phyloP scores from a whole-genome alignment of 371 early-diverging fungal species.

The Amoeboaphelidium protococcarum region DNA sequence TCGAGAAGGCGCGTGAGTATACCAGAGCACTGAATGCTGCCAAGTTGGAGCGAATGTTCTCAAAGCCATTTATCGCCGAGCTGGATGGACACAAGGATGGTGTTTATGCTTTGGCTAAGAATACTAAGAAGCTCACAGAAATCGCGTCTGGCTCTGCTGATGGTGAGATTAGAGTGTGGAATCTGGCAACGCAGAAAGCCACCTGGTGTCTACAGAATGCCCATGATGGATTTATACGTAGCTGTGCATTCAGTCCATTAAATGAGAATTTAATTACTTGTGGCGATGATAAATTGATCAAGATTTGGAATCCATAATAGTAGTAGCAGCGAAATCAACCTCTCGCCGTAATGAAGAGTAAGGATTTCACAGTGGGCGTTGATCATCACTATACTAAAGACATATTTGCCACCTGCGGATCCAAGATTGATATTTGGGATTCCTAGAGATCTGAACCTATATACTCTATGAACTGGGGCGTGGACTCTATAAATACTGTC shows the following conservation, averaged over 20 bases:
- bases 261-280: constrained; percentile 45
- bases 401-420: constrained; percentile 60
- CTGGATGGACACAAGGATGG: constrained; percentile 85
- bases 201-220: constrained; percentile 36
- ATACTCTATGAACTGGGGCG: constrained; percentile 60
- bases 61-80: constrained; percentile 89
- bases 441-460: constrained; percentile 50
- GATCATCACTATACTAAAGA: constrained; percentile 56
- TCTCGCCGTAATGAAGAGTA: not conserved
- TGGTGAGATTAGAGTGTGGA: constrained; percentile 74
- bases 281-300: constrained; percentile 61
- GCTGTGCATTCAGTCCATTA: constrained; percentile 33
- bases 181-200: constrained; percentile 27
- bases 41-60: constrained; percentile 89
- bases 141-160: constrained; percentile 77
- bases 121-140: constrained; percentile 46
- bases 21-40: constrained; percentile 82
- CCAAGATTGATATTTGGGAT: constrained; percentile 75
- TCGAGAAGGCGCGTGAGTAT: constrained; percentile 89
- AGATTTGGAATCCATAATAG: constrained; percentile 38
- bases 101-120: constrained; percentile 79
- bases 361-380: constrained; percentile 4
- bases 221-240: constrained; percentile 52
- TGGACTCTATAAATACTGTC: constrained; percentile 72
- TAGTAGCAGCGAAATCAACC: not conserved